These are phyloP conservation scores for Phyllosticta paracitricarpa DNA, from an alignment of 2,329 filamentous ascomycete genomes.

Conservation along the genomic window DNA sequence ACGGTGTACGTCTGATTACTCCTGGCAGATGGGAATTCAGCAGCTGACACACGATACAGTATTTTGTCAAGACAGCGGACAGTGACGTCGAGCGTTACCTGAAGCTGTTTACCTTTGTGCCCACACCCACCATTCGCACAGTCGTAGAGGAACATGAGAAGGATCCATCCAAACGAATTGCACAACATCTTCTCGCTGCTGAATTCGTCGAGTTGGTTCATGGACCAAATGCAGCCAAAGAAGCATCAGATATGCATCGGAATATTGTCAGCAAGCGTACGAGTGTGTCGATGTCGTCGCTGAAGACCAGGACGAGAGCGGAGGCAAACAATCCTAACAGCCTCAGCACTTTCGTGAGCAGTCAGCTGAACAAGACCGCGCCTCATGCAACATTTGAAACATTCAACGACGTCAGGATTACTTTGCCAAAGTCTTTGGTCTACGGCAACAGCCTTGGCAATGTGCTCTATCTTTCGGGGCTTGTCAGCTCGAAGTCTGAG, in stretches of 20 bases:
- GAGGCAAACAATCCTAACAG: not conserved
- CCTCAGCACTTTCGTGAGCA: conserved; percentile 19
- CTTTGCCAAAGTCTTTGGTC: conserved; percentile 50
- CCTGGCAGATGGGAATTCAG: conserved; percentile 2
- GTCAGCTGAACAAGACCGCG: conserved; percentile 21
- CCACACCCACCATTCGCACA: conserved; percentile 54
- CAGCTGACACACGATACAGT: conserved; percentile 38
- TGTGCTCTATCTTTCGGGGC: conserved; percentile 51
- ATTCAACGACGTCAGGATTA: conserved; percentile 27
- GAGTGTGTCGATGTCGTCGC: not conserved
- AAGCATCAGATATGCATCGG: conserved; percentile 49
- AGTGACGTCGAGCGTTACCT: conserved; percentile 71
- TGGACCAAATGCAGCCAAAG: conserved; percentile 52
- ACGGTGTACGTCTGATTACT: conserved; percentile 46
- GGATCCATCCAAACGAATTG: conserved; percentile 61
- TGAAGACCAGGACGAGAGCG: not conserved
- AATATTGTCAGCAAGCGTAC: conserved; percentile 27
- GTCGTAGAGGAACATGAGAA: conserved; percentile 58
- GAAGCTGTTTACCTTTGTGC: conserved; percentile 84
- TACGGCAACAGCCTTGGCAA: conserved; percentile 44
- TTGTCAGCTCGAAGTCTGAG: conserved; percentile 47
- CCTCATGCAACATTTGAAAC: not conserved
- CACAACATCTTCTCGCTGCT: conserved; percentile 72
- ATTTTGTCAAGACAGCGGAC: conserved; percentile 77
- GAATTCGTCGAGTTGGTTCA: conserved; percentile 78